phyloP scores from a whole-genome alignment of 1,284 basidiomycete genomes.

The Leccinum pachyderme region DNA sequence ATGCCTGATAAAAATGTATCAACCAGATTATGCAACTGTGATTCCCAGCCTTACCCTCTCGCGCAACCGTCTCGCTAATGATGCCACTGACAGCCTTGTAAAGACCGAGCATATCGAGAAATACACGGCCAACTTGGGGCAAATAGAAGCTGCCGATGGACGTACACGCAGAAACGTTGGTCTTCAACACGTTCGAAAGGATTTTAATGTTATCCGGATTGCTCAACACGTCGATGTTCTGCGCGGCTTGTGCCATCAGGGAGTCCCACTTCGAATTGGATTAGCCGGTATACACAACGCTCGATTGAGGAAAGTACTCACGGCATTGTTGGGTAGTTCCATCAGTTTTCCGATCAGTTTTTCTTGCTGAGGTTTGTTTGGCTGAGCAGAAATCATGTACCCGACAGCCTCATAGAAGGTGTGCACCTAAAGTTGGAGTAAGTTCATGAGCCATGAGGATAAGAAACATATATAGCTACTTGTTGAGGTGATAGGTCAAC shows the following conservation, averaged over 20 bases:
- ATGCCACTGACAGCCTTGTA: conserved; percentile 99
- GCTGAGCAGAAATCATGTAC: conserved; percentile 99
- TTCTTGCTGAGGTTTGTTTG: conserved; percentile 96
- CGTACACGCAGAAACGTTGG: conserved; percentile 96
- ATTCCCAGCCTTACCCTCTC: conserved; percentile 60
- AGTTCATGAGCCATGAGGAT: not conserved
- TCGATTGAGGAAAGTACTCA: conserved; percentile 39
- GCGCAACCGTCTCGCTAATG: conserved; percentile 90
- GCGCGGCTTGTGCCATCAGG: conserved; percentile 93
- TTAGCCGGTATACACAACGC: conserved; percentile 6
- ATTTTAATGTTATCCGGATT: conserved; percentile 97
- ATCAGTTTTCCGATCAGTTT: conserved; percentile 93
- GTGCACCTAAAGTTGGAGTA: conserved; percentile 62
- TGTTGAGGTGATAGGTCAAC: conserved; percentile 95
- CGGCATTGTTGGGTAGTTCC: conserved; percentile 96
- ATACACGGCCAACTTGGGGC: conserved; percentile 94
- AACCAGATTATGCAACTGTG: not conserved
- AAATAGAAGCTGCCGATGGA: conserved; percentile 98
- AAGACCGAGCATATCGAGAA: conserved; percentile 97
- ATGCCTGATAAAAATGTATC: conserved; percentile 49
- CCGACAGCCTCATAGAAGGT: conserved; percentile 98
- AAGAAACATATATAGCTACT: conserved; percentile 38
- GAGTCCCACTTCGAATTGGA: conserved; percentile 80
- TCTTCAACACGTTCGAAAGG: conserved; percentile 95
- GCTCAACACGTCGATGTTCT: conserved; percentile 89